Conservation (phyloP, 345 rosid genomes). For the Erodium maritimum region DNA sequence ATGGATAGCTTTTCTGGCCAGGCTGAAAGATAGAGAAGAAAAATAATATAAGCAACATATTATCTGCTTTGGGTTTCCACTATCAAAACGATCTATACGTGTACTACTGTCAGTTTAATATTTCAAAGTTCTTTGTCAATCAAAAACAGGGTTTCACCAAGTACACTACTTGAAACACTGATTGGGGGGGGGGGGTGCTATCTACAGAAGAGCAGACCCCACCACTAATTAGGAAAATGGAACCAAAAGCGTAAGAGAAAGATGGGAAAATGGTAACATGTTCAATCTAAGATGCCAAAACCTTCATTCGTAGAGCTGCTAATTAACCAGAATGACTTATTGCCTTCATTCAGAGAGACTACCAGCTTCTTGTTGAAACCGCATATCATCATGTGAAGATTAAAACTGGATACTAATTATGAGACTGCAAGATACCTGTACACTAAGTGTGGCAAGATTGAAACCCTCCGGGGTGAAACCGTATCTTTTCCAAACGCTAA, state of each 20-base stretch:
- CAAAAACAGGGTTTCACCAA: no score
- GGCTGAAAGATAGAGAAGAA: slow-evolving; percentile 38
- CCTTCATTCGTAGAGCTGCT: not conserved
- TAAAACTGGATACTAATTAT: not conserved
- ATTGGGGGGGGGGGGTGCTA: no score
- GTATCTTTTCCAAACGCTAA: slow-evolving; percentile 85
- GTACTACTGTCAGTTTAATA: no score
- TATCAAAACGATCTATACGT: no score
- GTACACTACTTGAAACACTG: no score
- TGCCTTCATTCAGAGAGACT: not conserved
- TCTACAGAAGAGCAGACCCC: no score
- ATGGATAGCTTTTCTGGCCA: slow-evolving; percentile 92
- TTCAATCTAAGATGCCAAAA: not conserved
- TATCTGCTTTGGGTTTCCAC: no score
- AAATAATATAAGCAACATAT: slow-evolving; percentile 9
- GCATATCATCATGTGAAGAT: not conserved
- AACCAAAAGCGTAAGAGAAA: not conserved
- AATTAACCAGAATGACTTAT: not conserved
- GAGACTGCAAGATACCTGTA: slow-evolving; percentile 34
- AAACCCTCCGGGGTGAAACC: slow-evolving; percentile 98
- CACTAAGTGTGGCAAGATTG: slow-evolving; percentile 70
- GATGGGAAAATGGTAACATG: not conserved
- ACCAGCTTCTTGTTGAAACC: not conserved
- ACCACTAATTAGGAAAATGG: no score
- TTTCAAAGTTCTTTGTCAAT: no score